Base-by-base conservation (phyloP, 2,329 filamentous ascomycete genomes). In the Trichoderma cornu-damae region DNA sequence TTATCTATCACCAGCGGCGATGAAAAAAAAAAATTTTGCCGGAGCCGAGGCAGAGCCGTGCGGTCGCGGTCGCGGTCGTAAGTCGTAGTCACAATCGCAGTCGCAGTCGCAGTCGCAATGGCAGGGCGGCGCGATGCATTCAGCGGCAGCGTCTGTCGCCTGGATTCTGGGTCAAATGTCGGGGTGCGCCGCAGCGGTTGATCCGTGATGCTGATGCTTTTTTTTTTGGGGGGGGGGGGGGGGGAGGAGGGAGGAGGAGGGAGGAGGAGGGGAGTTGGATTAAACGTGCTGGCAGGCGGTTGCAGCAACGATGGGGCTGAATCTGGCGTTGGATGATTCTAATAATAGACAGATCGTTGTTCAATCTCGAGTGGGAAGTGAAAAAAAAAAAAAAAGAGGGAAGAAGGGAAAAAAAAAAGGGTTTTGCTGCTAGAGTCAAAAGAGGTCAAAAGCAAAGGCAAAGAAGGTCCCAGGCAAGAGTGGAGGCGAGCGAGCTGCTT, bases 331-430 rank as follows among this genome's bases (percentile, higher is more conserved):
- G 71, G 72, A 70, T 73, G 75, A 67, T 78, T 73, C 76, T 78
- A 79, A 78, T 76, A 75, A 77, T 78, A 79, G 76, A 58, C 42
- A 63, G 70, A 73, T 75, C 70, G 71, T n/a, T 75, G 74, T 73
- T 74, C 70, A 72, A 67, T 62, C 56, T 61, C 61, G 58, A 62
- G 58, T 58, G 61, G 59, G 59, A 60, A 64, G 61, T 61, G 59
- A 59, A 59, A 58, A 57, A 57, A 56, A 38, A 40, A 34, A 22
- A 38, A 53, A 50, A 52, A 53, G n/a, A n/a, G 62, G 59, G 59
- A 59, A 58, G 57, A 57, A 56, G 43, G 46, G 38, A 22, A 38
- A 53, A 50, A 52, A 53, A n/a, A n/a, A n/a, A n/a, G n/a, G 54
- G 34, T 37, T 34, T 18, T 24, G 28, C 22, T 32, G 42, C n/a